Evolutionary conservation across 805 yeast species (phyloP).

Genomic region (Wickerhamomyces strasburgensis): DNA sequence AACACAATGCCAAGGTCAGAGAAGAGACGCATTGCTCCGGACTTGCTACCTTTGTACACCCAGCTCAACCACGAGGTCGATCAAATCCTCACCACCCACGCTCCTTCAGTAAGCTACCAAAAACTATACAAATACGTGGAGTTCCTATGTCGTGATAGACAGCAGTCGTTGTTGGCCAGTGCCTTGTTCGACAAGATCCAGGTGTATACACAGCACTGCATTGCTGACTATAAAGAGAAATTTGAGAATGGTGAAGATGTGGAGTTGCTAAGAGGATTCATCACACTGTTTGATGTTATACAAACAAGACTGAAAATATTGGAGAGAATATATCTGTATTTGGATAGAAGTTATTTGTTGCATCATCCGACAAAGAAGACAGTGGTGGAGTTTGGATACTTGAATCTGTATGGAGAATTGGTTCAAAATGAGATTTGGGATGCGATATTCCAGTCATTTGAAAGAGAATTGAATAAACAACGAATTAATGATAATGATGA

Average conservation of each 20-base stretch:
- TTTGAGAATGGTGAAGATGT: neutral
- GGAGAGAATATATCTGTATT: conserved; percentile 16
- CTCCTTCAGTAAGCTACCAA: conserved; percentile 5
- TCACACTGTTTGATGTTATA: conserved; percentile 5
- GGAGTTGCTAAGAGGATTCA: conserved; percentile 5
- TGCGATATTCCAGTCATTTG: conserved; percentile 4
- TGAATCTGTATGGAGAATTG: conserved; percentile 9
- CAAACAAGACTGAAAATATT: conserved; percentile 6
- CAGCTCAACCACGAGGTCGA: no score
- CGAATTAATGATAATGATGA: conserved; percentile 2
- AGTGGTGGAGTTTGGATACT: conserved; percentile 9
- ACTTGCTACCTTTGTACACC: no score
- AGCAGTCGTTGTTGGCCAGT: conserved; percentile 16
- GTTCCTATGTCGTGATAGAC: conserved; percentile 21
- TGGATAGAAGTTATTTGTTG: conserved; percentile 24
- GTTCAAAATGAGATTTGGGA: conserved; percentile 8
- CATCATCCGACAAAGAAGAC: conserved; percentile 22
- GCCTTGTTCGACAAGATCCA: conserved; percentile 10
- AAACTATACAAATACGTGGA: conserved; percentile 23
- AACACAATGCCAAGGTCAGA: no score
- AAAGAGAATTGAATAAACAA: conserved; percentile 2
- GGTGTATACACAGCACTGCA: neutral
- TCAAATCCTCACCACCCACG: neutral
- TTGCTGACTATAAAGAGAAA: neutral
- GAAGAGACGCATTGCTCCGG: no score